These are phyloP conservation scores for Jackrogersella multiformis DNA, from an alignment of 495 filamentous ascomycete species.

Conservation along the genomic window DNA sequence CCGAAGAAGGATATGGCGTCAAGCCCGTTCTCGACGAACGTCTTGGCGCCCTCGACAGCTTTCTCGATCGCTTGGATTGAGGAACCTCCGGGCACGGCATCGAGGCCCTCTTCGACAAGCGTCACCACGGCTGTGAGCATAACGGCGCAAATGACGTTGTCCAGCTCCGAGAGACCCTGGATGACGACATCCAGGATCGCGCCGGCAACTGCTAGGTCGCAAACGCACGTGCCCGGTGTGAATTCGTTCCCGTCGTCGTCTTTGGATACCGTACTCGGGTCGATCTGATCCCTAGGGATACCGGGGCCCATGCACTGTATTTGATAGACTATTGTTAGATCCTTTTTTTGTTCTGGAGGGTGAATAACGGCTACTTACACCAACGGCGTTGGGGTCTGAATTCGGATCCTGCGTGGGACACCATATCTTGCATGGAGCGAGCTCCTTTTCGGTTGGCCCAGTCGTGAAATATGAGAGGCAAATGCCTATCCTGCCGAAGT, in stretches of 20 bases:
- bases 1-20: conserved; percentile 31
- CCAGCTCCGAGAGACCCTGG: conserved; percentile 29
- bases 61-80: conserved; percentile 2
- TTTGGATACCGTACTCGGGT: conserved; percentile 20
- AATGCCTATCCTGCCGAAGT: conserved; percentile 35
- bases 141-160: conserved; percentile 37
- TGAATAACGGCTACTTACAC: conserved; percentile 12
- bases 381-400: conserved; percentile 35
- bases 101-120: conserved; percentile 28
- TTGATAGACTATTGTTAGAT: conserved; percentile 2
- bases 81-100: conserved; percentile 17
- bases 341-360: not conserved
- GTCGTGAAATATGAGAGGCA: conserved; percentile 33
- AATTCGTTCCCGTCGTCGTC: conserved; percentile 39
- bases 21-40: conserved; percentile 36
- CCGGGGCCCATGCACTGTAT: conserved; percentile 29
- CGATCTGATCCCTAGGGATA: conserved; percentile 16
- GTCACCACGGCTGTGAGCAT: conserved; percentile 24
- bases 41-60: conserved; percentile 39
- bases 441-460: conserved; percentile 28
- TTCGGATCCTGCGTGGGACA: conserved; percentile 29
- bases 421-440: conserved; percentile 31
- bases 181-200: conserved; percentile 31
- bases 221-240: conserved; percentile 28
- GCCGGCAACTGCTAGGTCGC: conserved; percentile 18